These are phyloP conservation scores for Bretziella fagacearum DNA, from an alignment of 2,329 filamentous ascomycete species.

Conservation along the genomic window DNA sequence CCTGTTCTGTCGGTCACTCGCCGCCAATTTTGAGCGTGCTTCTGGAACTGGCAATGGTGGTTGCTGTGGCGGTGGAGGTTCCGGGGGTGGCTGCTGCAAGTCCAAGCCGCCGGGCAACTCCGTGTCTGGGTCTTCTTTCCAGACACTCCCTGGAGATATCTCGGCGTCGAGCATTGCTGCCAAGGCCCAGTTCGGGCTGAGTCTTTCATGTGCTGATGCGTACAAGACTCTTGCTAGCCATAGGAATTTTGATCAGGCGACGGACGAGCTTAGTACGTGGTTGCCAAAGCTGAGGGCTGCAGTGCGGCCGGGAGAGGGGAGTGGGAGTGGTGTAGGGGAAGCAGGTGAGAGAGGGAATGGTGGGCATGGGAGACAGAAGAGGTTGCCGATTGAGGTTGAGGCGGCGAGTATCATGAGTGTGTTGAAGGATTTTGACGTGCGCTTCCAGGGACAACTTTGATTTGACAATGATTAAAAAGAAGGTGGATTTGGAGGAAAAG, in stretches of 20 bases:
- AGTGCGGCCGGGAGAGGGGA: constrained; percentile 19
- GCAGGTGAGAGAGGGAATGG: not conserved
- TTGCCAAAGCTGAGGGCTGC: constrained; percentile 53
- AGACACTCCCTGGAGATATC: not conserved
- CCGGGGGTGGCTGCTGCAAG: constrained; percentile 50
- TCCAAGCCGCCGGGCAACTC: constrained; percentile 20
- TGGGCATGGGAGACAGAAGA: constrained; percentile 19
- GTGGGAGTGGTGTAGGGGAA: constrained; percentile 19
- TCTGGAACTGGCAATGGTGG: constrained; percentile 27
- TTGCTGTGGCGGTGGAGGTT: constrained; percentile 47
- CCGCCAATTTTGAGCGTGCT: constrained; percentile 41
- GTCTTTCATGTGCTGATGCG: constrained; percentile 56
- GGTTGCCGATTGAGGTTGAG: constrained; percentile 57
- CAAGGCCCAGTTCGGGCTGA: constrained; percentile 30
- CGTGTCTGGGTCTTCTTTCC: constrained; percentile 18
- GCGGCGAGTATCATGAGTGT: constrained; percentile 74
- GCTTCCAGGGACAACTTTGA: constrained; percentile 33
- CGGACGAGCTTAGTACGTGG: constrained; percentile 59
- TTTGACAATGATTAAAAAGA: not conserved
- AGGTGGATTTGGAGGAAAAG: not conserved
- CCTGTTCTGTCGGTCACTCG: constrained; percentile 67
- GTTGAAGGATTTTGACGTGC: constrained; percentile 62
- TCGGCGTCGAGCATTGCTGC: constrained; percentile 14
- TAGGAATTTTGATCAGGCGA: constrained; percentile 56
- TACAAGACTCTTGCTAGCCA: constrained; percentile 66